Conservation (phyloP, 1,139 yeast species). For the Scheffersomyces illinoinensis region DNA sequence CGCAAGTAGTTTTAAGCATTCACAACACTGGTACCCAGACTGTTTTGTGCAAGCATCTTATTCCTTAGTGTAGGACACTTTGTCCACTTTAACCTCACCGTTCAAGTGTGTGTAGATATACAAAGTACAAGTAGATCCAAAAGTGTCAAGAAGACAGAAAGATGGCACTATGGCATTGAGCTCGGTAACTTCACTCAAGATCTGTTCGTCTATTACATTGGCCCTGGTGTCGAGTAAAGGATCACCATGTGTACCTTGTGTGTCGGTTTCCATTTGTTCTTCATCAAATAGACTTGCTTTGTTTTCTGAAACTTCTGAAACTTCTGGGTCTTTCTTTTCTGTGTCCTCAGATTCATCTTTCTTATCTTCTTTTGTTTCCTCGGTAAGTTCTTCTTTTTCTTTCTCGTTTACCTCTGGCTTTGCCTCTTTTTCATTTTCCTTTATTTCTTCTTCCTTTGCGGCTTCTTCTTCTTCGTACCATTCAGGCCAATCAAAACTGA, state of each 20-base stretch:
- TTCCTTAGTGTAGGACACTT: constrained; percentile 76
- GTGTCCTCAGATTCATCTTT: constrained; percentile 17
- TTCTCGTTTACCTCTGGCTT: constrained; percentile 19
- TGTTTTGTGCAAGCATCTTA: constrained; percentile 7
- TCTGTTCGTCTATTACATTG: constrained; percentile 17
- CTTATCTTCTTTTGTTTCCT: constrained; percentile 11
- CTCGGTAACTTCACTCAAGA: constrained; percentile 16
- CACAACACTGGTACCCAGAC: not conserved
- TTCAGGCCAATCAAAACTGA: constrained; percentile 50
- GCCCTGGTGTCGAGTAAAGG: constrained; percentile 1
- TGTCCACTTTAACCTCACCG: constrained; percentile 89
- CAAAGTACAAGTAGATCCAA: constrained; percentile 72
- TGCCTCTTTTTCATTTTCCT: constrained; percentile 30
- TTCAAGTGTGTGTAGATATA: constrained; percentile 81
- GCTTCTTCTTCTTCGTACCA: constrained; percentile 49
- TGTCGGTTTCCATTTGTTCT: constrained; percentile 12
- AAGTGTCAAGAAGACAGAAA: constrained; percentile 83
- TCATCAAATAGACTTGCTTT: constrained; percentile 7
- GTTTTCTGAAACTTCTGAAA: constrained; percentile 1
- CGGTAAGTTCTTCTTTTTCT: constrained; percentile 8
- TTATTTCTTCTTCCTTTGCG: constrained; percentile 30
- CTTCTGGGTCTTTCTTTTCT: constrained; percentile 9
- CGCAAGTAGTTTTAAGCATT: not conserved
- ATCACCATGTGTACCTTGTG: constrained; percentile 11
- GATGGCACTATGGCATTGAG: constrained; percentile 60